Evolutionary conservation across 2,329 filamentous ascomycete genomes (phyloP).

Genomic region (Fusarium pseudoanthophilum): DNA sequence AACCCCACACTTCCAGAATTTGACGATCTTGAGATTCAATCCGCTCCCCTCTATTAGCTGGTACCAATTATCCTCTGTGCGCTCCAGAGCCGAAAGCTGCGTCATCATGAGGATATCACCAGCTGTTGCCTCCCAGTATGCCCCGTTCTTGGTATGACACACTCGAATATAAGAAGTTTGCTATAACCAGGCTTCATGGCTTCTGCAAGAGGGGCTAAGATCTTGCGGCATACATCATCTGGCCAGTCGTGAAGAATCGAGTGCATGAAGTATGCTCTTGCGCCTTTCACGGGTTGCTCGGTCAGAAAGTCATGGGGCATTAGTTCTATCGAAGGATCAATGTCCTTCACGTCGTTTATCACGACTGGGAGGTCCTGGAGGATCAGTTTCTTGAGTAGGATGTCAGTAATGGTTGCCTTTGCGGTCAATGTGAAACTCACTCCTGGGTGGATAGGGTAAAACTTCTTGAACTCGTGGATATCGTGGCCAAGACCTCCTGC

Average conservation of each 20-base stretch:
- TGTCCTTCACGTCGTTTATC: not conserved
- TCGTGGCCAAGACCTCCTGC: not conserved
- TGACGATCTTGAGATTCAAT: not conserved
- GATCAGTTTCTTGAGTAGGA: not conserved
- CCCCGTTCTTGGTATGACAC: not conserved
- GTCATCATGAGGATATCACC: not conserved
- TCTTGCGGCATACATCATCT: not conserved
- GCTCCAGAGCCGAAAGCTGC: not conserved
- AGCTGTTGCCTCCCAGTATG: not conserved
- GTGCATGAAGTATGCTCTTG: not conserved
- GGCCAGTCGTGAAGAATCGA: not conserved
- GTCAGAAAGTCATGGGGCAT: not conserved
- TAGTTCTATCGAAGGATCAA: not conserved
- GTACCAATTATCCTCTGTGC: not conserved
- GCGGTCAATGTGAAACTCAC: not conserved
- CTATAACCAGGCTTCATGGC: not conserved
- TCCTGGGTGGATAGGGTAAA: not conserved
- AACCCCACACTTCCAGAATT: not conserved
- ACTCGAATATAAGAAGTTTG: not conserved
- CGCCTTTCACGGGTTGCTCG: not conserved
- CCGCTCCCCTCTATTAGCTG: not conserved
- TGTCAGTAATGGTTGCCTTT: not conserved
- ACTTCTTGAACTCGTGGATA: not conserved
- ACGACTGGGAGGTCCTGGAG: not conserved
- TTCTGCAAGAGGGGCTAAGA: not conserved